Conservation (phyloP, 1,284 basidiomycete species). For the Cryptococcus neoformans region DNA sequence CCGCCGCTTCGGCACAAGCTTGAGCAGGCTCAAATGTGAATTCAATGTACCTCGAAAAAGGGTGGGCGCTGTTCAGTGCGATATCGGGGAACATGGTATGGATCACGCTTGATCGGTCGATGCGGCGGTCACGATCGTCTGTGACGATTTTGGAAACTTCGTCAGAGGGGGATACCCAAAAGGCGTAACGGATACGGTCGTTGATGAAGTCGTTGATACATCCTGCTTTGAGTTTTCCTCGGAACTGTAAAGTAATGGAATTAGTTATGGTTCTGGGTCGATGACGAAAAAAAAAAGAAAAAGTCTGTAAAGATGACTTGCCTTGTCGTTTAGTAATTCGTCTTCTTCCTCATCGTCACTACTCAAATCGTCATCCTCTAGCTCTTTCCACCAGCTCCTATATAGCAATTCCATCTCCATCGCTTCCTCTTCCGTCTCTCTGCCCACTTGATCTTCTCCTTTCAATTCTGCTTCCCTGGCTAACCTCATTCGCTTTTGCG, state of each 20-base stretch:
- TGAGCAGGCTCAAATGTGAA: neutral
- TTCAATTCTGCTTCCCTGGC: constrained; percentile 6
- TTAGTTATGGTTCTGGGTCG: neutral
- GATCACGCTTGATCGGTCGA: neutral
- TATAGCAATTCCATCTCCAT: constrained; percentile 5
- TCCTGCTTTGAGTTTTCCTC: constrained; percentile 9
- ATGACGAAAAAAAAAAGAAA: neutral
- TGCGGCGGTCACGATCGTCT: neutral
- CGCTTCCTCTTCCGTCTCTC: constrained; percentile 2
- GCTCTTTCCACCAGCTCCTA: constrained; percentile 4
- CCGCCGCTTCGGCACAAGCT: neutral
- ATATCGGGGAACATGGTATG: constrained; percentile 10
- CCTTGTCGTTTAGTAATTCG: constrained; percentile 5
- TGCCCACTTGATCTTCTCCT: constrained; percentile 4
- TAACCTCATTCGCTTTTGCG: constrained; percentile 1
- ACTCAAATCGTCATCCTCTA: constrained; percentile 6
- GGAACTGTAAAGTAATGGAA: constrained; percentile 10
- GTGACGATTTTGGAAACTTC: constrained; percentile 20
- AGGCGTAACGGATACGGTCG: constrained; percentile 23
- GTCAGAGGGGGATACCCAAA: constrained; percentile 33
- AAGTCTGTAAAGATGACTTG: too few relatives aligned
- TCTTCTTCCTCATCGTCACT: constrained; percentile 5
- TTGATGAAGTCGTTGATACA: constrained; percentile 21
- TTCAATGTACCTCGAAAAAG: neutral
- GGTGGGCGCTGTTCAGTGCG: constrained; percentile 2